A percentile compares a stretch with the other conserved stretches of the same genome.
These are phyloP conservation scores for Cornus kousa DNA, from an alignment of 148 eudicot species.

Conservation along the genomic window DNA sequence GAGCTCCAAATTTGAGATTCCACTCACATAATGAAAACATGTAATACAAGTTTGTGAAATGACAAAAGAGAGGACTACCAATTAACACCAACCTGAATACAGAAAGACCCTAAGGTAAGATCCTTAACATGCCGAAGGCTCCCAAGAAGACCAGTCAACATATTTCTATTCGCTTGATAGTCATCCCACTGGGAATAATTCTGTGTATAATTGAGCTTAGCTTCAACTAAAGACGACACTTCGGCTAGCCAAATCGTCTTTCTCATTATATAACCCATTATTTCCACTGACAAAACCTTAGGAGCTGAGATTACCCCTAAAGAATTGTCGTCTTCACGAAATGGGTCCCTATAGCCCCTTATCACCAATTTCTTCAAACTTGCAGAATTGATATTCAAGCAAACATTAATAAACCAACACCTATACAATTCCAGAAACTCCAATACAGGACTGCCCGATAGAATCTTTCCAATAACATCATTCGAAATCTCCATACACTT, in stretches of 20 bases:
- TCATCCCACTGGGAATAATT: not conserved
- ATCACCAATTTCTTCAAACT: slow-evolving; percentile 1
- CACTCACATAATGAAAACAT: too few relatives aligned
- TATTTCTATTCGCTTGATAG: too few relatives aligned
- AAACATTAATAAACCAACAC: not conserved
- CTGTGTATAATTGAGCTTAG: not conserved
- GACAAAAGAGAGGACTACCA: not conserved
- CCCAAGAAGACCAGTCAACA: not conserved
- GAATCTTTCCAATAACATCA: not conserved
- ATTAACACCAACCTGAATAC: not conserved
- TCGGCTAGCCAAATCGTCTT: not conserved
- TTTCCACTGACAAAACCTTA: not conserved
- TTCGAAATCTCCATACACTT: not conserved
- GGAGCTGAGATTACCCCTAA: not conserved
- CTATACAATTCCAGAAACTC: slow-evolving; percentile 6
- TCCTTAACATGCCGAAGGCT: not conserved
- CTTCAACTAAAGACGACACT: not conserved
- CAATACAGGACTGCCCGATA: not conserved
- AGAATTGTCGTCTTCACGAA: not conserved
- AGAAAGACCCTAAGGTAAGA: not conserved
- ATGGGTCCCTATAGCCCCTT: not conserved
- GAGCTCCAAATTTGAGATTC: not conserved
- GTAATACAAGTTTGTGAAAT: too few relatives aligned
- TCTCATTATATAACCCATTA: not conserved
- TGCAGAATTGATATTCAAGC: not conserved